Percentiles rank a stretch among this genome's conserved stretches.
phyloP scores from a whole-genome alignment of 495 filamentous ascomycete species.

The Collariella sp. region DNA sequence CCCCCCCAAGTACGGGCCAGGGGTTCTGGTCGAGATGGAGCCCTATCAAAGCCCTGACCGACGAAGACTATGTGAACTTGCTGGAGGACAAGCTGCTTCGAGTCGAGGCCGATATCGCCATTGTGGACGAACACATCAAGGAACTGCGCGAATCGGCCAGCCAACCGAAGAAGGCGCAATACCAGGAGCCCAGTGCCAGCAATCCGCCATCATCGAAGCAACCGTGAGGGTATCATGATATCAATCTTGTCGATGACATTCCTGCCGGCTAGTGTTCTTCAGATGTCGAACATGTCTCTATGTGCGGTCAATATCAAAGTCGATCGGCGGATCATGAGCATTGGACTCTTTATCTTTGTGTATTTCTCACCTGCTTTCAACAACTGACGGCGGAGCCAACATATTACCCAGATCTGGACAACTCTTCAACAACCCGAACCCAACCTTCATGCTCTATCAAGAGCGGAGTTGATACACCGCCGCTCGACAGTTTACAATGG shows the following conservation, averaged over 20 bases:
- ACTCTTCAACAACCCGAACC: too few species aligned
- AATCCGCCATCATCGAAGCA: neutral
- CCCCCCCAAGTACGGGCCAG: neutral
- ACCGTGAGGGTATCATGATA: neutral
- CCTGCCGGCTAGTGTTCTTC: neutral
- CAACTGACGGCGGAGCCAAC: neutral
- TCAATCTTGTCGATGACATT: neutral
- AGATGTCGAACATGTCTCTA: too few species aligned
- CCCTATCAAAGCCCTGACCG: slow-evolving; percentile 64
- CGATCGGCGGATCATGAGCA: too few species aligned
- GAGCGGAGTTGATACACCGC: too few species aligned
- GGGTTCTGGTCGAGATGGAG: slow-evolving; percentile 62
- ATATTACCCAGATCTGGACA: too few species aligned
- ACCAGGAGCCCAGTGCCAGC: neutral
- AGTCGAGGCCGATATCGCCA: slow-evolving; percentile 74
- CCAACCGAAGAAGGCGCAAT: neutral
- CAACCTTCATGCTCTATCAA: too few species aligned
- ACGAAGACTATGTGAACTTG: slow-evolving; percentile 70
- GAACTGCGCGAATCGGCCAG: slow-evolving; percentile 33
- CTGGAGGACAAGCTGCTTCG: slow-evolving; percentile 68
- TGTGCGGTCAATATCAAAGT: neutral
- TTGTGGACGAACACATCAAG: slow-evolving; percentile 78
- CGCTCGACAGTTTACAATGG: slow-evolving; percentile 9
- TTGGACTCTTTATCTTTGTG: too few species aligned
- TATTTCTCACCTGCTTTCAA: neutral